Base-by-base conservation (phyloP, 106 monocot species). In the Agapanthus africanus region DNA sequence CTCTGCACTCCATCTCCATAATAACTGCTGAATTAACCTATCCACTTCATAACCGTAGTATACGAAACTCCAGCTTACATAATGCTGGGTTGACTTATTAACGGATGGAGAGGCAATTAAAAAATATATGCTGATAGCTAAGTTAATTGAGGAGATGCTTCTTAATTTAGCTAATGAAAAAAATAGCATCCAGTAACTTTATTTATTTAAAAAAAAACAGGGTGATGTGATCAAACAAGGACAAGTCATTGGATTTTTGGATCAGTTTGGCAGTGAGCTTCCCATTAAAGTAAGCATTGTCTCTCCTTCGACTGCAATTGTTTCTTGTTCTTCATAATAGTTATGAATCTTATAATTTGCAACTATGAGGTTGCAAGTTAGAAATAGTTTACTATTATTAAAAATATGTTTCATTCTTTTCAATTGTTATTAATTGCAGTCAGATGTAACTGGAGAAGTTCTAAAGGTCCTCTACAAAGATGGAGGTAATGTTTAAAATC, bases 141-240 rank as follows among this genome's bases (percentile, higher is more conserved):
- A 15, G 46, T 47, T 5, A 15, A 47, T 47, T 13, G 16, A 2
- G 0, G 2, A 2, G 16, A 47, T 47, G 4, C 5, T 19, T 47
- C 16, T 47, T 19, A 47, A 5, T 3, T 47, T 47, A 13, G 19
- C 46, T 47, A 19, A 7, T 22, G 2, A 7, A 11, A 2, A 63
- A 23, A 0, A n/a, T 38, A 37, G 37, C 9, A 30, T 19, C n/a
- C 37, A 42, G 3, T 42, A 37, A 66, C 40, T 8, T 26, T 27
- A 40, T 42, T 66, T 42, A 30, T 34, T 50, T 1, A n/a, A 4
- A 68, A 75, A 9, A n/a, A 4, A 68, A 75, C 78, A 86, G 89
- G 93, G 93, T 47, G 86, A 77, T 59, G 34, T 86, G 50, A 82
- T 90, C 51, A 84, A 84, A 49, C 81, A 90, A 80, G 93, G 93